Evolutionary conservation across 257 asterid genomes (phyloP).

Genomic region (Nicotiana paniculata): DNA sequence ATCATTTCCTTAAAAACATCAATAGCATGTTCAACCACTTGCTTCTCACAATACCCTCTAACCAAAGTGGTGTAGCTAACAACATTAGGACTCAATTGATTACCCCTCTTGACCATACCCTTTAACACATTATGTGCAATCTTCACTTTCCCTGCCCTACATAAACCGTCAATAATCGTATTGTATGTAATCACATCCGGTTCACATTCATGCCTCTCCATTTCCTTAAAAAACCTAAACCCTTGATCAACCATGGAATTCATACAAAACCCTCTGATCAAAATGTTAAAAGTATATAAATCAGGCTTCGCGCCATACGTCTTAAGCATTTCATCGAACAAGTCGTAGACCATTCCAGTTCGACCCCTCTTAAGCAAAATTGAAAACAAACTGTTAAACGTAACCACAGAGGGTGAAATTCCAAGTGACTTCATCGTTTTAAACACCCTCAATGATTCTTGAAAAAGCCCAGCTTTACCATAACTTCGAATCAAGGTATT

Average conservation of each 20-base stretch:
- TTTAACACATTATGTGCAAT: constrained; percentile 55
- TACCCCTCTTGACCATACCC: constrained; percentile 57
- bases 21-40: constrained; percentile 45
- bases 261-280: constrained; percentile 75
- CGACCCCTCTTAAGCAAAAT: constrained; percentile 73
- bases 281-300: constrained; percentile 50
- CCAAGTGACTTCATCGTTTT: constrained; percentile 58
- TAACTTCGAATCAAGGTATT: constrained; percentile 62
- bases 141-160: constrained; percentile 63
- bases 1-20: constrained; percentile 51
- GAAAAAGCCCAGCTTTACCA: constrained; percentile 66
- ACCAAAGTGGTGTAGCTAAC: constrained; percentile 77
- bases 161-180: constrained; percentile 74
- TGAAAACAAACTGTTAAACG: constrained; percentile 51
- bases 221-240: constrained; percentile 65
- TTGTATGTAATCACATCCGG: constrained; percentile 68
- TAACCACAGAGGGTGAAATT: constrained; percentile 61
- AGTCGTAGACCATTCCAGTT: constrained; percentile 39
- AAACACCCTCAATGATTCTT: constrained; percentile 60
- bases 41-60: constrained; percentile 75
- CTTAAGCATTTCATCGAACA: constrained; percentile 81
- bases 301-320: constrained; percentile 83
- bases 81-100: constrained; percentile 62
- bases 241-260: constrained; percentile 69
- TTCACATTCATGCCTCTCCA: constrained; percentile 50